These are phyloP conservation scores for Blastobotrys parvus DNA, from an alignment of 805 yeast genomes.

Conservation along the genomic window DNA sequence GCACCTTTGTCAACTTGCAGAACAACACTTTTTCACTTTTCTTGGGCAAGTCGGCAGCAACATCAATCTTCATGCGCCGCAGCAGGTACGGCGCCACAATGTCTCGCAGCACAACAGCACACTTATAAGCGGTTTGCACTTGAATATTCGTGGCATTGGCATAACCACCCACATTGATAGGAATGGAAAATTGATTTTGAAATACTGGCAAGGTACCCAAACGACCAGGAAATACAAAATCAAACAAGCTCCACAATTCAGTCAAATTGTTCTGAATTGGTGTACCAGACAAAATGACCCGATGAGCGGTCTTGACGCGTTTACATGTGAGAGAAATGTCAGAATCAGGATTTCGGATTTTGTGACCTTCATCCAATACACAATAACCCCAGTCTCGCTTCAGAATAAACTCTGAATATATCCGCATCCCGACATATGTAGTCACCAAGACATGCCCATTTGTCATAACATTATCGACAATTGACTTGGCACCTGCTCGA, in stretches of 20 bases:
- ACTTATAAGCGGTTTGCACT: constrained; percentile 91
- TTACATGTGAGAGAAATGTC: constrained; percentile 81
- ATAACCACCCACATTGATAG: constrained; percentile 95
- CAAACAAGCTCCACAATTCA: constrained; percentile 93
- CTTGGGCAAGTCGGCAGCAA: constrained; percentile 88
- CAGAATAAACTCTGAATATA: constrained; percentile 55
- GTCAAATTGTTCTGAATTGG: constrained; percentile 91
- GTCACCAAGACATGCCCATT: constrained; percentile 83
- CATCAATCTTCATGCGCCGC: constrained; percentile 84
- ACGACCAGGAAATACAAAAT: constrained; percentile 90
- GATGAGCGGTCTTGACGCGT: constrained; percentile 71
- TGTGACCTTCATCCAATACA: constrained; percentile 93
- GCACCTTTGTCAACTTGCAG: constrained; percentile 73
- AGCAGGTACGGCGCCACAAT: constrained; percentile 82
- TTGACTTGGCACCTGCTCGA: constrained; percentile 25
- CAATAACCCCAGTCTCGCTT: constrained; percentile 81
- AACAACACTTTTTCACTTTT: constrained; percentile 91
- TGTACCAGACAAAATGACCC: constrained; percentile 88
- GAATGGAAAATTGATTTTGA: constrained; percentile 83
- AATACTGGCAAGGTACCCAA: constrained; percentile 93
- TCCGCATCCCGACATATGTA: constrained; percentile 78
- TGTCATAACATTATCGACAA: constrained; percentile 49
- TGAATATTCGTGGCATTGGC: constrained; percentile 95
- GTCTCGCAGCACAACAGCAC: constrained; percentile 86
- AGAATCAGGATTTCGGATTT: constrained; percentile 89